A percentile compares a stretch with the other conserved stretches of the same genome.
Evolutionary conservation across 1,284 basidiomycete genomes (phyloP).

Genomic region (Microbotryomycetes sp.): DNA sequence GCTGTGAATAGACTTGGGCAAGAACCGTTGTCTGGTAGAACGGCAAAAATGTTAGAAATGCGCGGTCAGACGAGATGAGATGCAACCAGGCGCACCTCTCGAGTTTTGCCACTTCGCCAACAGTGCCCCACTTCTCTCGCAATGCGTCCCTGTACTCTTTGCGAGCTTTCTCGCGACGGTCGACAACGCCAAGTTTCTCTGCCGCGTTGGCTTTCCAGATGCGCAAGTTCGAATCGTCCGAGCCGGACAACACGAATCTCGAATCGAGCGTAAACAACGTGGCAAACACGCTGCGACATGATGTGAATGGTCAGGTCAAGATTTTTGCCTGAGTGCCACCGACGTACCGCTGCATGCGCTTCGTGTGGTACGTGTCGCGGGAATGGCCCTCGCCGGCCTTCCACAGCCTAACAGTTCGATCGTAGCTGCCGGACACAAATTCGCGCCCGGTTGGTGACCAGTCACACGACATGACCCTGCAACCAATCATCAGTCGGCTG

Average conservation of each 20-base stretch:
- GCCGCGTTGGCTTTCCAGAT: conserved; percentile 94
- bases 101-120: conserved; percentile 73
- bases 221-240: conserved; percentile 93
- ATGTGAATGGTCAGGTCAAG: conserved; percentile 16
- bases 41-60: not conserved
- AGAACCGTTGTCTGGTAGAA: conserved; percentile 60
- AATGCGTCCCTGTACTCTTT: conserved; percentile 89
- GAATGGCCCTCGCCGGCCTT: conserved; percentile 72
- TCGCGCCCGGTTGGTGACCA: conserved; percentile 79
- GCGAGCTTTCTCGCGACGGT: conserved; percentile 81
- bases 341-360: conserved; percentile 89
- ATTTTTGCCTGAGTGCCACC: too few species aligned
- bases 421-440: conserved; percentile 94
- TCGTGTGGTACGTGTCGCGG: conserved; percentile 93
- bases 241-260: conserved; percentile 85
- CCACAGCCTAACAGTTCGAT: conserved; percentile 91
- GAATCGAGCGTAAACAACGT: conserved; percentile 78
- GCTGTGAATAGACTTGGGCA: conserved; percentile 85
- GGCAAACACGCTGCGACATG: conserved; percentile 37
- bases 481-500: not conserved
- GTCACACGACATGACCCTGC: conserved; percentile 40
- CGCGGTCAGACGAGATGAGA: not conserved
- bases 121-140: conserved; percentile 79
- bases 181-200: conserved; percentile 85
- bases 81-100: conserved; percentile 52